These are phyloP conservation scores for Hypomyces rosellus DNA, from an alignment of 2,329 filamentous ascomycete species.

Conservation along the genomic window DNA sequence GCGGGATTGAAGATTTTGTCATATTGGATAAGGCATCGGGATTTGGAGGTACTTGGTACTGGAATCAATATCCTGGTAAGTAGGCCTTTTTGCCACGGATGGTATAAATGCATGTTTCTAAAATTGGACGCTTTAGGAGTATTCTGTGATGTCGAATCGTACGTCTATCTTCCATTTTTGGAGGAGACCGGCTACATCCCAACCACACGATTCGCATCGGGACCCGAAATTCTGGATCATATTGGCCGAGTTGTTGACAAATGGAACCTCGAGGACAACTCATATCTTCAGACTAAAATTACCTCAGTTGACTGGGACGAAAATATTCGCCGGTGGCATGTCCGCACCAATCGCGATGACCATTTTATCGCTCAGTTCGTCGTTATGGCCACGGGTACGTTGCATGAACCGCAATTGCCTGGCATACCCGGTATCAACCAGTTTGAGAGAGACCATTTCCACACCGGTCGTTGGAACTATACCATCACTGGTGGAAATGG, in stretches of 20 bases:
- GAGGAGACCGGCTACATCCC: background rate
- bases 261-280: background rate
- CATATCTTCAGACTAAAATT: background rate
- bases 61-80: conserved; percentile 27
- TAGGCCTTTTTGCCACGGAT: conserved; percentile 30
- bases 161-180: background rate
- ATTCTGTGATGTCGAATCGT: background rate
- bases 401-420: background rate
- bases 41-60: conserved; percentile 45
- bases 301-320: background rate
- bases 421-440: background rate
- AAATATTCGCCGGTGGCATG: background rate
- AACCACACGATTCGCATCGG: background rate
- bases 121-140: conserved; percentile 1
- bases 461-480: background rate
- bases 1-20: conserved; percentile 28
- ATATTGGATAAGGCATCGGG: conserved; percentile 36
- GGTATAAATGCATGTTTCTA: conserved; percentile 22
- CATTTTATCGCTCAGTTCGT: background rate
- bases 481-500: background rate
- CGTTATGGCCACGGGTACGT: background rate
- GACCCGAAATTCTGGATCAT: background rate
- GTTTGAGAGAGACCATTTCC: background rate
- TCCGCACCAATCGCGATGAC: background rate
- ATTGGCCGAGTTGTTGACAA: background rate